A percentile compares a stretch with the other conserved stretches of the same genome.
These are phyloP conservation scores for Amorphotheca resinae DNA, from an alignment of 495 filamentous ascomycete species.

Conservation along the genomic window DNA sequence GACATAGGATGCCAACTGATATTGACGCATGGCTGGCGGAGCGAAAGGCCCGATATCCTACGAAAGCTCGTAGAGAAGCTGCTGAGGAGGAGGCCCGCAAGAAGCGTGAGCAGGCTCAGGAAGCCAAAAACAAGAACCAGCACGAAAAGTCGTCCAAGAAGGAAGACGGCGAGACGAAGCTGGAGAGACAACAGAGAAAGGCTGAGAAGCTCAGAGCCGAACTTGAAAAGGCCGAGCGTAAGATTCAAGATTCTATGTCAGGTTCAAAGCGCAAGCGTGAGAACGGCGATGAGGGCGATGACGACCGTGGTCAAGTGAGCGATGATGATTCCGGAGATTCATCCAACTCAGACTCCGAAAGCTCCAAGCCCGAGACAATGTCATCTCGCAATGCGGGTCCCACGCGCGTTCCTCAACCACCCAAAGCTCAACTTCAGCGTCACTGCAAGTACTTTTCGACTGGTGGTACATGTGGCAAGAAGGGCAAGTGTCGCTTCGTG, in stretches of 20 bases:
- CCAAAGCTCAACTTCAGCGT: constrained; percentile 37
- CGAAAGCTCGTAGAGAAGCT: constrained; percentile 45
- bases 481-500: constrained; percentile 52
- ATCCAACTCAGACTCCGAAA: constrained; percentile 23
- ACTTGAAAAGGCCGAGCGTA: constrained; percentile 38
- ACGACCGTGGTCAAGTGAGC: constrained; percentile 26
- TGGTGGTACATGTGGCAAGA: constrained; percentile 47
- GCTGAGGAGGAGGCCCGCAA: constrained; percentile 29
- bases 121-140: constrained; percentile 9
- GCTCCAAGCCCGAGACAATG: constrained; percentile 37
- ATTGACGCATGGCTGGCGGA: constrained; percentile 71
- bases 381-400: constrained; percentile 27
- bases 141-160: constrained; percentile 4
- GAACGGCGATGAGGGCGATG: constrained; percentile 42
- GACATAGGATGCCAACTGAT: constrained; percentile 44
- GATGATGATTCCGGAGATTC: constrained; percentile 26
- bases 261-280: constrained; percentile 40
- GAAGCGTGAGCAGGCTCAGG: constrained; percentile 14
- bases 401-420: constrained; percentile 18
- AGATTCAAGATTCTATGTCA: constrained; percentile 24
- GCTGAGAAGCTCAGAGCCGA: constrained; percentile 37
- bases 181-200: constrained; percentile 33
- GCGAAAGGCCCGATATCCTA: constrained; percentile 66
- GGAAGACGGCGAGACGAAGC: constrained; percentile 22
- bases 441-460: constrained; percentile 50